These are phyloP conservation scores for Calamus simplicifolius DNA, from an alignment of 176 grass and related monocot species.

Conservation along the genomic window DNA sequence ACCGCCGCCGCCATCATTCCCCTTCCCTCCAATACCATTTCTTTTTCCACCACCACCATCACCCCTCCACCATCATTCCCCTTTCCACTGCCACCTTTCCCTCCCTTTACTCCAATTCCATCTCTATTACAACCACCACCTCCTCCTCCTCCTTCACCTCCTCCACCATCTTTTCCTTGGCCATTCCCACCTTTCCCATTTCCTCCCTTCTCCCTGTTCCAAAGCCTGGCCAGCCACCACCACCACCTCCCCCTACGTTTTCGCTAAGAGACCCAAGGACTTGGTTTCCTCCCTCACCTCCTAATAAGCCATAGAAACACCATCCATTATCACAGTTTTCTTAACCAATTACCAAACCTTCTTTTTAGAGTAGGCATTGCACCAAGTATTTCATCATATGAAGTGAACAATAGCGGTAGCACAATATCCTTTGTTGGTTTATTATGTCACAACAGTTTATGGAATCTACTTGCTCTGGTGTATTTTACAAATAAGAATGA, in stretches of 20 bases:
- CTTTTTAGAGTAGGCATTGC: too few species aligned
- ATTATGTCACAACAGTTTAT: too few species aligned
- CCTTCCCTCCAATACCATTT: slow-evolving; percentile 34
- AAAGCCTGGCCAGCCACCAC: slow-evolving; percentile 15
- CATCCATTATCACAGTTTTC: too few species aligned
- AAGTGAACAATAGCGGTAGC: too few species aligned
- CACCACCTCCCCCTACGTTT: slow-evolving; percentile 31
- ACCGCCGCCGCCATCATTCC: background rate
- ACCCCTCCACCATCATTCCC: background rate
- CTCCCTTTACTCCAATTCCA: slow-evolving; percentile 27
- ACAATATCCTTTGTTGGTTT: too few species aligned
- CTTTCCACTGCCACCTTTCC: slow-evolving; percentile 31
- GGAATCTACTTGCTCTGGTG: too few species aligned
- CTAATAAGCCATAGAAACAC: background rate
- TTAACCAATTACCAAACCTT: too few species aligned
- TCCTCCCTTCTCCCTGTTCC: slow-evolving; percentile 34
- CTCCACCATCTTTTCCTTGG: slow-evolving; percentile 30
- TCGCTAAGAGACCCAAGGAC: background rate
- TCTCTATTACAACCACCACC: slow-evolving; percentile 23
- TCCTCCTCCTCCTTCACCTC: slow-evolving; percentile 13
- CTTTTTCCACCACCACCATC: slow-evolving; percentile 16
- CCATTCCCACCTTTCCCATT: slow-evolving; percentile 42
- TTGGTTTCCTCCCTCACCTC: background rate
- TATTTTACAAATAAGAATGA: too few species aligned
- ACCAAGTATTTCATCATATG: too few species aligned